These are phyloP conservation scores for Geoglossum glabrum DNA, from an alignment of 495 filamentous ascomycete genomes.

Conservation along the genomic window DNA sequence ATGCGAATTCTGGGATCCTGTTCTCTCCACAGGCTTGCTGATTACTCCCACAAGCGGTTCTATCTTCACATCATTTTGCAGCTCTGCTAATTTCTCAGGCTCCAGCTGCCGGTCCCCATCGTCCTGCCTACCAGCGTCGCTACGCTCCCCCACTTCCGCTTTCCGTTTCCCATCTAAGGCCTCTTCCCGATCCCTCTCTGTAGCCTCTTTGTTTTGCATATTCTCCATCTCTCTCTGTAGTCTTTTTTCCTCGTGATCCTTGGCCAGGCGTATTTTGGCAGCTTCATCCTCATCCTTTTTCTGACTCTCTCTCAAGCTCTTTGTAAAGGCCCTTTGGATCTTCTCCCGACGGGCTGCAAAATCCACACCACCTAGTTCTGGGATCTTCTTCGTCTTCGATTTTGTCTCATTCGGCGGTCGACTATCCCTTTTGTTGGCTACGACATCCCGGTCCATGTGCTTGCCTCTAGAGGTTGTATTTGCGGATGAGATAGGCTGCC, in stretches of 20 bases:
- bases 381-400: slow-evolving; percentile 21
- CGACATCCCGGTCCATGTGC: slow-evolving; percentile 26
- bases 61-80: neutral
- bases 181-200: neutral
- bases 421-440: slow-evolving; percentile 10
- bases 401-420: neutral
- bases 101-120: neutral
- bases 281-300: slow-evolving; percentile 31
- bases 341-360: slow-evolving; percentile 56
- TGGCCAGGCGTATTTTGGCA: slow-evolving; percentile 18
- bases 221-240: slow-evolving; percentile 3
- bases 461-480: slow-evolving; percentile 31
- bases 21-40: neutral
- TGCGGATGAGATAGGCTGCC: slow-evolving; percentile 61
- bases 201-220: slow-evolving; percentile 9
- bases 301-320: slow-evolving; percentile 50
- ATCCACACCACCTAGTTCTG: slow-evolving; percentile 49
- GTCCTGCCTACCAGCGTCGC: neutral
- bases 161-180: neutral
- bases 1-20: neutral
- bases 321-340: slow-evolving; percentile 64
- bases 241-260: slow-evolving; percentile 19
- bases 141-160: neutral
- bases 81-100: neutral
- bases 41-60: neutral